Base-by-base conservation (phyloP, 2,329 filamentous ascomycete genomes). In the Calonectria multiphialidica region DNA sequence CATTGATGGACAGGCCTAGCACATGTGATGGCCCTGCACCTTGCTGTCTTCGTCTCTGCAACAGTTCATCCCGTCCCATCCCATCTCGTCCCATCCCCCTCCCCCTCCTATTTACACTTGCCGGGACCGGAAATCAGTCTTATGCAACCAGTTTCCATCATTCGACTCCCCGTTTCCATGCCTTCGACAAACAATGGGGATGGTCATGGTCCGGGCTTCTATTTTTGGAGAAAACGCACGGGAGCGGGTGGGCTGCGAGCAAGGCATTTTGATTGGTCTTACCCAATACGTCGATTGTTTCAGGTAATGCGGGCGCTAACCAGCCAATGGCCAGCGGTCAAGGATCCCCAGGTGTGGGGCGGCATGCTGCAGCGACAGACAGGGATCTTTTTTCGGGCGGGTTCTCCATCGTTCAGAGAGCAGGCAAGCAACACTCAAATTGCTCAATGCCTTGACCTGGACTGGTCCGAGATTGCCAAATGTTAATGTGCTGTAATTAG, bases 221-320 rank as follows among this genome's bases (percentile, higher is more conserved):
- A 81, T 80, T 79, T 78, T 77, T 79, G 68, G 73, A 30, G 21
- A 61, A 59, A 66, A 62, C 49, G 63, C 62, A 68, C 70, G 70
- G 72, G 57, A 61, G 57, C 49, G 53, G 40, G 44, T 68, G 68
- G 68, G 53, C 70, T 44, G 40, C 50, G 40, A 9, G 66, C 69
- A 68, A 35, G 68, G 61, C 37, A 28, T 50, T 30, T 53, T 80
- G 74, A 80, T 80, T 81, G 77, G 79, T 47, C 53, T 71, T 72
- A 53, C 62, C 68, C 66, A 72, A 72, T 71, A 70, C 77, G 71
- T 82, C 79, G 80, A 82, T 75, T 80, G 81, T 83, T 83, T 83
- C 81, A 83, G 81, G 77, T 81, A 80, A 78, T 82, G 81, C 78
- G 73, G 76, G 77, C 79, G 77, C 70, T 74, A 81, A 77, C 28